A percentile compares a stretch with the other conserved stretches of the same genome.
Evolutionary conservation across 1,139 yeast genomes (phyloP).

Genomic region (Hyphopichia fennica): DNA sequence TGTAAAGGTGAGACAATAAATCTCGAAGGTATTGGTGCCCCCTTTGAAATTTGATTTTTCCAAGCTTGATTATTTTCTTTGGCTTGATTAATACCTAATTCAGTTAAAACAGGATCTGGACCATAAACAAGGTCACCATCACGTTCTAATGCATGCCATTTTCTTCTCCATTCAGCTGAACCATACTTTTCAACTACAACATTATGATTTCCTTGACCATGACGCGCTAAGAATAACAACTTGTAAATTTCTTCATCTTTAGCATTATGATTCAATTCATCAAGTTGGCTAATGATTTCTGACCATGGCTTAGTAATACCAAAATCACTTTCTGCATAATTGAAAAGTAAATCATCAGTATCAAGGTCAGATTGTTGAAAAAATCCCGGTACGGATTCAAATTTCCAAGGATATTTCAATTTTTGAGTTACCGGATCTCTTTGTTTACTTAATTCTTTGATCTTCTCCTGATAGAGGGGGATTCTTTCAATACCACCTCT

Average conservation of each 20-base stretch:
- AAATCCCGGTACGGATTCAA: constrained; percentile 52
- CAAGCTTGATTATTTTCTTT: constrained; percentile 47
- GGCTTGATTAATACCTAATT: constrained; percentile 51
- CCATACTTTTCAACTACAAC: constrained; percentile 60
- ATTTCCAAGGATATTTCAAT: constrained; percentile 34
- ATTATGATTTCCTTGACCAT: constrained; percentile 81
- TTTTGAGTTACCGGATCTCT: constrained; percentile 19
- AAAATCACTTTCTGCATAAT: constrained; percentile 49
- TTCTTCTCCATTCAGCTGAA: constrained; percentile 53
- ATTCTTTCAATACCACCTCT: constrained; percentile 9
- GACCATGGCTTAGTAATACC: constrained; percentile 52
- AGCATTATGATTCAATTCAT: constrained; percentile 36
- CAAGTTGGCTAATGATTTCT: constrained; percentile 35
- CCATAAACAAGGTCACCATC: constrained; percentile 62
- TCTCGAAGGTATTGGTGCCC: constrained; percentile 56
- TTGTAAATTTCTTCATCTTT: constrained; percentile 48
- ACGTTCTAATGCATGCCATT: constrained; percentile 55
- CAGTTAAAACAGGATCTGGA: constrained; percentile 69
- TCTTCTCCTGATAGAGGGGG: constrained; percentile 5
- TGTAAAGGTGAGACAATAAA: constrained; percentile 69
- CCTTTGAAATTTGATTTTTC: constrained; percentile 43
- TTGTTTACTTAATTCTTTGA: constrained; percentile 5
- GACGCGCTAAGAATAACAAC: constrained; percentile 65
- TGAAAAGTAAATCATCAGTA: constrained; percentile 52
- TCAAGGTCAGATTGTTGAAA: constrained; percentile 51